Evolutionary conservation across 139 green algal genomes (phyloP), one percentile per base, ranked within the genome.

Genomic region (Haematococcus lacustris): DNA sequence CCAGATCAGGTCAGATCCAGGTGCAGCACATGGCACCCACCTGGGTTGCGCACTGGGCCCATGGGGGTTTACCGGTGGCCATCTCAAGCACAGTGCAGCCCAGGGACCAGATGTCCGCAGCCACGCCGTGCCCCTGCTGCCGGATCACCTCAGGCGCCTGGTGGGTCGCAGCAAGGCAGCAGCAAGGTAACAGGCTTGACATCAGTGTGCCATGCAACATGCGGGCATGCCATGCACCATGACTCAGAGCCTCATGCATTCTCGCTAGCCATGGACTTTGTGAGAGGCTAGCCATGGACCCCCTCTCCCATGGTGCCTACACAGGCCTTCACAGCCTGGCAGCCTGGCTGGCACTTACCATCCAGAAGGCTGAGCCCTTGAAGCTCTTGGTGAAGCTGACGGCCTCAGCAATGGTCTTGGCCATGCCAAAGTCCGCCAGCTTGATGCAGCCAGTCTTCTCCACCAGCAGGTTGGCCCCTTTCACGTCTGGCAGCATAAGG

Each of bases 331-430:
- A n/a, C 47, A 57, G 13, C 47, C 13, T n/a, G 47, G 47, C 47
- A n/a, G 47, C 47, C 47, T n/a, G 21, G 21, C 47, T 33, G 5
- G 17, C 30, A 30, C 35, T 70, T 35, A 80, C 76, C 93, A 97
- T 97, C 93, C 93, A 97, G 83, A 93, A 96, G 1, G 91, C 89
- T 28, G 88, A 94, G 69, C 93, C 93, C 74, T 93, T 94, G 78
- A 97, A 92, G 34, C 82, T 91, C 76, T 92, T 90, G 60, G 80
- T 81, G 71, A 81, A 78, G 3, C 67, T 78, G 6, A 71, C 80
- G 30, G 76, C 63, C 70, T 88, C 85, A 63, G 83, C 73, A 51
- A 89, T 77, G 70, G 85, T 67, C 70, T 76, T 83, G 51, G 96
- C 78, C 79, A 90, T 90, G 25, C 92, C 92, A 76, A 97, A 97